Conservation (phyloP, 2,329 filamentous ascomycete genomes). For the Colletotrichum ledebouriae region DNA sequence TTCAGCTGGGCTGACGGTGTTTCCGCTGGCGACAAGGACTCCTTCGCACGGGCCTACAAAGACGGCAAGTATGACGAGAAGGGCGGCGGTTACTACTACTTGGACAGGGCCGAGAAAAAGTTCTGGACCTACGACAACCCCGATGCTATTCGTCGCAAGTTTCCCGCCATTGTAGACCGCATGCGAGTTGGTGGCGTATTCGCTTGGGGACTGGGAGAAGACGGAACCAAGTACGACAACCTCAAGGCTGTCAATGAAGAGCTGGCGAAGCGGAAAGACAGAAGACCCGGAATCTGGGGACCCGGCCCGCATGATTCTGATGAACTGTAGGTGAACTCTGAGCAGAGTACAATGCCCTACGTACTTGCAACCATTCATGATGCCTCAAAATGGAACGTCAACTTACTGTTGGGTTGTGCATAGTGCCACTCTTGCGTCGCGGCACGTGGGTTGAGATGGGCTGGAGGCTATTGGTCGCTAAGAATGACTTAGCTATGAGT, state of each 20-base stretch:
- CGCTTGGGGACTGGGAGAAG: constrained; percentile 82
- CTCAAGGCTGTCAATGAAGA: constrained; percentile 52
- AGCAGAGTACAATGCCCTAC: constrained; percentile 15
- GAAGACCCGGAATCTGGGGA: constrained; percentile 7
- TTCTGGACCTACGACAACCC: constrained; percentile 84
- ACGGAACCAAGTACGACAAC: constrained; percentile 62
- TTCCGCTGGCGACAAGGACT: constrained; percentile 65
- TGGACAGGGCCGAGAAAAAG: constrained; percentile 68
- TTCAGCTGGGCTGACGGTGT: constrained; percentile 73
- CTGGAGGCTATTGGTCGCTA: not conserved
- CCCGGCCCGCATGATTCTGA: constrained; percentile 28
- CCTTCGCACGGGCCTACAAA: constrained; percentile 68
- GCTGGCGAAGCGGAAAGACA: constrained; percentile 38
- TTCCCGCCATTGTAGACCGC: constrained; percentile 68
- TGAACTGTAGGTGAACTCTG: constrained; percentile 40
- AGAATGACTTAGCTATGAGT: not conserved
- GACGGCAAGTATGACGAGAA: constrained; percentile 68
- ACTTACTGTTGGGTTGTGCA: constrained; percentile 35
- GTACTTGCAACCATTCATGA: not conserved
- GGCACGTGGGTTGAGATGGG: constrained; percentile 7
- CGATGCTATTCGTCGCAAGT: constrained; percentile 71
- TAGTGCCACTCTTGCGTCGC: constrained; percentile 27
- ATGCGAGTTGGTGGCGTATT: constrained; percentile 77
- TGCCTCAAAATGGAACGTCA: constrained; percentile 15
- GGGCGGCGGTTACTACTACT: constrained; percentile 77